phyloP scores from a whole-genome alignment of 2,329 filamentous ascomycete genomes.

The Alternaria infectoria region DNA sequence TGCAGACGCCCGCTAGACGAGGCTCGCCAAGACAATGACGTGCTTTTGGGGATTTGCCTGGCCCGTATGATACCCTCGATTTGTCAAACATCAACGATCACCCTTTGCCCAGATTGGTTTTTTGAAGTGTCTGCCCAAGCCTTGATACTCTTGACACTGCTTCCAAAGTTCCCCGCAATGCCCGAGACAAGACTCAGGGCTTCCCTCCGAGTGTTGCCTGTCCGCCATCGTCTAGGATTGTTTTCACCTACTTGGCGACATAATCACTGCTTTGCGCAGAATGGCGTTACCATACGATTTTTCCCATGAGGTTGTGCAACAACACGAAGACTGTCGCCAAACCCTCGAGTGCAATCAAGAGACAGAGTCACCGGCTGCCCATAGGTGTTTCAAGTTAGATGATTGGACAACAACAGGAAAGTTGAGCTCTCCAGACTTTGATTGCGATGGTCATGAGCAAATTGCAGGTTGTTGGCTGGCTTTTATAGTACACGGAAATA shows the following conservation, averaged over 20 bases:
- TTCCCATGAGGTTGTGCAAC: not conserved
- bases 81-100: not conserved
- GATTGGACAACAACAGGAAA: not conserved
- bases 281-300: not conserved
- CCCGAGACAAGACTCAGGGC: not conserved
- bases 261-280: not conserved
- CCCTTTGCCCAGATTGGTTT: not conserved
- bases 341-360: not conserved
- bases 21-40: slow-evolving; percentile 36
- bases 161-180: not conserved
- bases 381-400: not conserved
- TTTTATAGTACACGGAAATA: not conserved
- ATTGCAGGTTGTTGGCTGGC: not conserved
- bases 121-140: not conserved
- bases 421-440: not conserved
- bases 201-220: not conserved
- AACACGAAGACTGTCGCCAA: not conserved
- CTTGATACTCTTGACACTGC: not conserved
- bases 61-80: not conserved
- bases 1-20: slow-evolving; percentile 31
- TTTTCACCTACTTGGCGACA: not conserved
- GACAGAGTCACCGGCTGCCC: not conserved
- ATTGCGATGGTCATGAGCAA: not conserved
- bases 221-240: not conserved
- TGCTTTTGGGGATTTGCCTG: slow-evolving; percentile 21